Evolutionary conservation across 1,284 basidiomycete species (phyloP), one percentile per base, ranked within the genome.

Genomic region (Athelia psychrophila): DNA sequence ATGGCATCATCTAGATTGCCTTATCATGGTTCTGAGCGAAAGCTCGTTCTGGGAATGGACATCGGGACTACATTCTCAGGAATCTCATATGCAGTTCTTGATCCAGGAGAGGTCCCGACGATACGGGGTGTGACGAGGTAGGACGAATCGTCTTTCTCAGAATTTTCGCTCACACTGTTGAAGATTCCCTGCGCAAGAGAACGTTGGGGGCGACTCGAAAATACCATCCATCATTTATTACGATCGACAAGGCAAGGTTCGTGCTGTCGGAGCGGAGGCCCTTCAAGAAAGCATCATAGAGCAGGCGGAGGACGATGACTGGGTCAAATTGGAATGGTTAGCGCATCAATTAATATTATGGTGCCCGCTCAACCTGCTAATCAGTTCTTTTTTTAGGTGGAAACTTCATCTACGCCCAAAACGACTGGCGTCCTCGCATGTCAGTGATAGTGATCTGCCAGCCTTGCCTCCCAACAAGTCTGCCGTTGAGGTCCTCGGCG

Each of bases 181-280:
- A 54, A 81, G 79, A 45, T 82, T 76, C 51, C 80, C 79, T 15
- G 77, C 74, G 8, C 79, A 80, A 55, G 76, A 78, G 48, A 73
- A 75, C 58, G 70, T 76, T 38, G 78, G 76, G 3, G 77, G 79
- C 49, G 73, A 76, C 59, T 77, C 75, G 46, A 82, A 81, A 63
- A 80, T 82, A 55, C 79, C 80, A n/a, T 73, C 80, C 2, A 70
- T 81, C 38, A 67, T 78, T 51, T 81, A 74, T 60, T 82, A 82
- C 54, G 77, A 81, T 55, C 42, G 52, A 18, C 55, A 63, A 3
- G 76, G 77, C 1, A 56, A 53, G n/a, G 64, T 78, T 58, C 71
- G 64, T 25, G 77, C 77, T 0, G 75, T 76, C 19, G 80, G 80
- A 20, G 75, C 75, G 23, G 79, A 82, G 54, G 76, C 79, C 3